phyloP scores from a whole-genome alignment of 345 rosid genomes.

The Populus davidiana region DNA sequence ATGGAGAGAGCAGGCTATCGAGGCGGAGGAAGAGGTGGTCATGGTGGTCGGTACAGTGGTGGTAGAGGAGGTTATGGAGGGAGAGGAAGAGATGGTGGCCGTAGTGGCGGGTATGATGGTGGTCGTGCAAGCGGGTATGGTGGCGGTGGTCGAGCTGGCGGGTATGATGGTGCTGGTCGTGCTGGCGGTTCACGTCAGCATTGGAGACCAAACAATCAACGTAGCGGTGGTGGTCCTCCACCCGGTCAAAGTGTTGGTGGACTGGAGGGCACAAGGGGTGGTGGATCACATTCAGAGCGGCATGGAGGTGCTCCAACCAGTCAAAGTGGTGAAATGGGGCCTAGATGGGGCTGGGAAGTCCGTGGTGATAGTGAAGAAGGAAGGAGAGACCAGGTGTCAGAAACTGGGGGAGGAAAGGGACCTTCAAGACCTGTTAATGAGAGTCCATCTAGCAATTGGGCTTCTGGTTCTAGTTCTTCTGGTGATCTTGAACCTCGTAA shows the following conservation, averaged over 20 bases:
- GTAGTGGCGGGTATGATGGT: not conserved
- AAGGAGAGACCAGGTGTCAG: not conserved
- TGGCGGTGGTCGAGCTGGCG: not conserved
- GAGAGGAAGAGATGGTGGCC: not conserved
- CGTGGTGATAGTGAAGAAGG: not conserved
- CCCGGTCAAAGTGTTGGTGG: not conserved
- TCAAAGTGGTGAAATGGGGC: not conserved
- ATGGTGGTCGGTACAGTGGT: slow-evolving; percentile 12
- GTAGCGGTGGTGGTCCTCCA: not conserved
- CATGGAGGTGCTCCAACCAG: slow-evolving; percentile 1
- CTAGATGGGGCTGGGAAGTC: not conserved
- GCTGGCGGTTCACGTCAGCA: not conserved
- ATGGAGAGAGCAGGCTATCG: slow-evolving; percentile 49
- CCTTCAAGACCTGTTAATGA: not conserved
- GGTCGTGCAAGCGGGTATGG: not conserved
- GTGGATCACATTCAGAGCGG: not conserved
- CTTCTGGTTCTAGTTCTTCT: not conserved
- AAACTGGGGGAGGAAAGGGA: not conserved
- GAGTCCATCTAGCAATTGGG: not conserved
- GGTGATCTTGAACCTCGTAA: not conserved
- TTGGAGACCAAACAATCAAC: not conserved
- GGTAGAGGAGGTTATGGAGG: not conserved
- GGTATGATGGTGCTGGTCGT: not conserved
- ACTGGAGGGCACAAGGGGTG: not conserved
- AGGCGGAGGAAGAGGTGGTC: slow-evolving; percentile 13